Conservation (phyloP, 495 filamentous ascomycete genomes). For the Talaromyces wortmannii region DNA sequence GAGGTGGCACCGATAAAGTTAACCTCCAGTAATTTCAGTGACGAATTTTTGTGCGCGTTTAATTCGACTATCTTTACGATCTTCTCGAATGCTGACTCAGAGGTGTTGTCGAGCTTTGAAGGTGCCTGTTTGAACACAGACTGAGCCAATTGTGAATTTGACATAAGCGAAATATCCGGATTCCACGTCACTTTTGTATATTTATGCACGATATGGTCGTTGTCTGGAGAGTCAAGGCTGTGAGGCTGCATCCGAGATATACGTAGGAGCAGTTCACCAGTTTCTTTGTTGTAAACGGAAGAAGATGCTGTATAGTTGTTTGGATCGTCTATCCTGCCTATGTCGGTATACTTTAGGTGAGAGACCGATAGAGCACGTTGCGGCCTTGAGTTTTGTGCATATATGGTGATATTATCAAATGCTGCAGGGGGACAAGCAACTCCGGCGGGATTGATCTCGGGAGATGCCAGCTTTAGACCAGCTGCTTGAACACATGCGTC, state of each 20-base stretch:
- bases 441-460: neutral
- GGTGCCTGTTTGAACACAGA: neutral
- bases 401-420: conserved; percentile 5
- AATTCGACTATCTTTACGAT: neutral
- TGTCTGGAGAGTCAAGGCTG: neutral
- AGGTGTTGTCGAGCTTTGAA: neutral
- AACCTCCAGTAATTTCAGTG: neutral
- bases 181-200: conserved; percentile 5
- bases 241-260: conserved; percentile 10
- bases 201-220: neutral
- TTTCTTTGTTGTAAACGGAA: neutral
- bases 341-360: neutral
- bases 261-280: conserved; percentile 11
- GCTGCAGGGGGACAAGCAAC: neutral
- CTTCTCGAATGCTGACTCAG: neutral
- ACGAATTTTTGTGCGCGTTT: neutral
- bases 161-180: conserved; percentile 13
- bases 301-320: neutral
- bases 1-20: neutral
- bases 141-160: conserved; percentile 5
- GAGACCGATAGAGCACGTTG: neutral
- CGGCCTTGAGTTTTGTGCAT: neutral
- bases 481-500: conserved; percentile 10
- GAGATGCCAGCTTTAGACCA: neutral
- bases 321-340: neutral